phyloP scores from a whole-genome alignment of 345 rosid genomes.

The Noccaea caerulescens region DNA sequence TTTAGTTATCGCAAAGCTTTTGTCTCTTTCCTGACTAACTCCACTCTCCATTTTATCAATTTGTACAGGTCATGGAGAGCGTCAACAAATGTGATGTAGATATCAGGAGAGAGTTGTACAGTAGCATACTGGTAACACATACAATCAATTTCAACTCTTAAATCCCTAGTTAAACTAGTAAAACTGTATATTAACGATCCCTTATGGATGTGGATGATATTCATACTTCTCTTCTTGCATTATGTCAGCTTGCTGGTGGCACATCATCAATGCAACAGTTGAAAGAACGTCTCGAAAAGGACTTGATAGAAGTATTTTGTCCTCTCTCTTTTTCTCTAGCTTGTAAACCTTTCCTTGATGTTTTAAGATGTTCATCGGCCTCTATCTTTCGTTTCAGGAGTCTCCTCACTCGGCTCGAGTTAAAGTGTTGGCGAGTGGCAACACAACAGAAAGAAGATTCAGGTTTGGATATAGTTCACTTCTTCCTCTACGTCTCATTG shows the following conservation, averaged over 20 bases:
- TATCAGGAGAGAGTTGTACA: slow-evolving; percentile 89
- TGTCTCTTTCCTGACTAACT: slow-evolving; percentile 5
- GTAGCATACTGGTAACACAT: slow-evolving; percentile 83
- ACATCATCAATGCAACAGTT: slow-evolving; percentile 98
- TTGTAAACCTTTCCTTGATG: not conserved
- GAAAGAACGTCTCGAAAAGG: slow-evolving; percentile 99
- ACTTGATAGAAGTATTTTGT: slow-evolving; percentile 77
- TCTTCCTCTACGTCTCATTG: slow-evolving; percentile 2
- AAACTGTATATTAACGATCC: not conserved
- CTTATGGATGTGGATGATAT: slow-evolving; percentile 19
- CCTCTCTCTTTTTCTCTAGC: slow-evolving; percentile 11
- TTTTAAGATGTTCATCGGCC: slow-evolving; percentile 2
- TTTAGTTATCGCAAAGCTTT: slow-evolving; percentile 16
- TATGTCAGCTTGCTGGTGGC: slow-evolving; percentile 93
- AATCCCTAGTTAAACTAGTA: not conserved
- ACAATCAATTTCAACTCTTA: slow-evolving; percentile 7
- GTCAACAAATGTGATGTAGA: slow-evolving; percentile 93
- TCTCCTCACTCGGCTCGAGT: slow-evolving; percentile 99
- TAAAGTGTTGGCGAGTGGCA: slow-evolving; percentile 95
- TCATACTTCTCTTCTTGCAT: slow-evolving; percentile 16
- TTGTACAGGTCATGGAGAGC: slow-evolving; percentile 87
- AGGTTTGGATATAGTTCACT: slow-evolving; percentile 53
- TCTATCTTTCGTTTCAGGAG: slow-evolving; percentile 58
- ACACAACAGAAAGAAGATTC: slow-evolving; percentile 86
- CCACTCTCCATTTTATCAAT: slow-evolving; percentile 11